Evolutionary conservation across 2,329 filamentous ascomycete species (phyloP).

Genomic region (Trichoderma atrobrunneum): DNA sequence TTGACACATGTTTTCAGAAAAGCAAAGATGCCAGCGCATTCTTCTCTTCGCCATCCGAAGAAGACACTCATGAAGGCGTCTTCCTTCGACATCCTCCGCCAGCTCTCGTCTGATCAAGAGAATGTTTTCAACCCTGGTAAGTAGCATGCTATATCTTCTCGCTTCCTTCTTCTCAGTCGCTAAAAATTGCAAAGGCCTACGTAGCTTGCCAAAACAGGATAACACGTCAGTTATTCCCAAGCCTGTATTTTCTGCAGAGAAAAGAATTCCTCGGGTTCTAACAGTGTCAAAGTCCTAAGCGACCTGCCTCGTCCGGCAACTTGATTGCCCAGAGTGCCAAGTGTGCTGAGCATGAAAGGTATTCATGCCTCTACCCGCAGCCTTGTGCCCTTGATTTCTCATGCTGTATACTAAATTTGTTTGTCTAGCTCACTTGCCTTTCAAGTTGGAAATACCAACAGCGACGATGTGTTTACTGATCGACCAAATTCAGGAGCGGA

Average conservation of each 20-base stretch:
- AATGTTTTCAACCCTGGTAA: background rate
- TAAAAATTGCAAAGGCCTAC: background rate
- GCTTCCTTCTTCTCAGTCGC: background rate
- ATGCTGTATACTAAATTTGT: background rate
- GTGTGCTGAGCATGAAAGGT: background rate
- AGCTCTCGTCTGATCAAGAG: background rate
- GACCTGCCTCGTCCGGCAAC: constrained; percentile 3
- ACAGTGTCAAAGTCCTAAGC: background rate
- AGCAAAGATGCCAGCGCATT: constrained; percentile 5
- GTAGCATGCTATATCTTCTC: background rate
- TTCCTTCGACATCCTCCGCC: constrained; percentile 13
- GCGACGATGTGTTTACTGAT: constrained; percentile 17
- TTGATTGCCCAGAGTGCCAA: background rate
- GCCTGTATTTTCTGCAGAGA: background rate
- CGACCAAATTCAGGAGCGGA: background rate
- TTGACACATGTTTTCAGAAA: background rate
- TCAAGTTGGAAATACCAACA: constrained; percentile 12
- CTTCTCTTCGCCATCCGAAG: constrained; percentile 3
- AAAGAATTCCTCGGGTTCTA: background rate
- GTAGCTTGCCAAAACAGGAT: background rate
- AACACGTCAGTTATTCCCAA: background rate
- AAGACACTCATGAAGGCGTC: constrained; percentile 14
- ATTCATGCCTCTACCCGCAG: background rate
- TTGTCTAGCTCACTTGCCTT: constrained; percentile 12
- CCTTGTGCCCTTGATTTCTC: background rate